Conservation (phyloP, 176 grass and related monocot species). For the Oryza rufipogon region DNA sequence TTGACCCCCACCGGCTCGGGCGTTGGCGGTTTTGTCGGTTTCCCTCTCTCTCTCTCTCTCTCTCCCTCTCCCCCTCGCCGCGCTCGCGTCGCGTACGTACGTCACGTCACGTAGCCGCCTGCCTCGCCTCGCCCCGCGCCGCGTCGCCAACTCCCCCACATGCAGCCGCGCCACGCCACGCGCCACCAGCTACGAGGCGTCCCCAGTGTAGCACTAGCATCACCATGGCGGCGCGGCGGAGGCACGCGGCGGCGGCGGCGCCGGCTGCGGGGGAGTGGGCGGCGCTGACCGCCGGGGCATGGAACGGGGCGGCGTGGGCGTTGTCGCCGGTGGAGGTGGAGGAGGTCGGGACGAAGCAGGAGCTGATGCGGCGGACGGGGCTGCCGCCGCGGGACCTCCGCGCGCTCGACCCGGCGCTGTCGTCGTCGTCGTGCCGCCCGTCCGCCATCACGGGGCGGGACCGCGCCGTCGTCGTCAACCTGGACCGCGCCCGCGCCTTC, state of each 20-base stretch:
- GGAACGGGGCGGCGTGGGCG: conserved; percentile 27
- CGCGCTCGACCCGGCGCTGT: conserved; percentile 55
- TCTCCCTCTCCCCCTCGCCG: neutral
- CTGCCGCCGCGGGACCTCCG: conserved; percentile 51
- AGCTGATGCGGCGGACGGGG: conserved; percentile 55
- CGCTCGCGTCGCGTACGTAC: neutral
- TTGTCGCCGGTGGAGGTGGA: conserved; percentile 18
- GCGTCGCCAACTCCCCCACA: conserved; percentile 29
- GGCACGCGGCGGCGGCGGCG: conserved; percentile 8
- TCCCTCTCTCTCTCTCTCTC: neutral
- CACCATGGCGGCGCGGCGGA: neutral
- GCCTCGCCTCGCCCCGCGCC: neutral
- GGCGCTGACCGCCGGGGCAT: conserved; percentile 21
- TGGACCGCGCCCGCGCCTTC: conserved; percentile 72
- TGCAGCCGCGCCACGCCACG: conserved; percentile 8
- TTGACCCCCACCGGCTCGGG: no score
- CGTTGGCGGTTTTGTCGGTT: neutral
- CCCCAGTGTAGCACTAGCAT: no score
- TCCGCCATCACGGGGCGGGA: conserved; percentile 52
- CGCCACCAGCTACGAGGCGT: no score
- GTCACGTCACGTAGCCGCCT: neutral
- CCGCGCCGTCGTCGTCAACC: conserved; percentile 64
- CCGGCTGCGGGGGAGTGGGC: conserved; percentile 33
- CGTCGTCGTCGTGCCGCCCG: conserved; percentile 52
- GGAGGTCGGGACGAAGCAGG: conserved; percentile 46